A percentile compares a stretch with the other conserved stretches of the same genome.
These are phyloP conservation scores for Brassica carinata DNA, from an alignment of 345 rosid species.

Conservation along the genomic window DNA sequence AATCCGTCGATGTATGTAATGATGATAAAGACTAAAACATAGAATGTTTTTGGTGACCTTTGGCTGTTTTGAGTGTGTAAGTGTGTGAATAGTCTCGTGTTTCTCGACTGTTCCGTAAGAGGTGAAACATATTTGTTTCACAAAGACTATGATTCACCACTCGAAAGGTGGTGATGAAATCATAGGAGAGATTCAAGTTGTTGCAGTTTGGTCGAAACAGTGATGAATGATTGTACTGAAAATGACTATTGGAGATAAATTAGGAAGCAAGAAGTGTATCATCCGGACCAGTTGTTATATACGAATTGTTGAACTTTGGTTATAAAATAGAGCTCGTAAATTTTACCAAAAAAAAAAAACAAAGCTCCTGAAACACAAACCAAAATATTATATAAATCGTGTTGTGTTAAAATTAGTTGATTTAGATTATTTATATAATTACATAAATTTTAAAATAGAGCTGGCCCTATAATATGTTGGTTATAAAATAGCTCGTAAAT, in stretches of 20 bases:
- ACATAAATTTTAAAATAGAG: no score
- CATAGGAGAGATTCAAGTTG: not conserved
- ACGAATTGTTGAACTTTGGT: no score
- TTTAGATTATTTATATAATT: no score
- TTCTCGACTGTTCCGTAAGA: conserved; percentile 4
- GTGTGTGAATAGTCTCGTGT: not conserved
- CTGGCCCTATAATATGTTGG: no score
- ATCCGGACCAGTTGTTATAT: not conserved
- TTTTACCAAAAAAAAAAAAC: no score
- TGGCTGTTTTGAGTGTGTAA: not conserved
- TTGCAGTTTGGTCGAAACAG: not conserved
- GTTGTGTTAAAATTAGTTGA: no score
- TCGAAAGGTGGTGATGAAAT: not conserved
- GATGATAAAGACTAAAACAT: conserved; percentile 24
- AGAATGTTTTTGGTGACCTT: conserved; percentile 12
- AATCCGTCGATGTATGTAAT: conserved; percentile 19
- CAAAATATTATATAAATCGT: no score
- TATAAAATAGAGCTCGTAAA: no score
- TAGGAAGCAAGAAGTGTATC: not conserved
- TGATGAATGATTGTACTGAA: not conserved
- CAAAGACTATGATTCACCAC: conserved; percentile 11
- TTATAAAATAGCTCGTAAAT: no score
- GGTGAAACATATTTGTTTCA: conserved; percentile 9
- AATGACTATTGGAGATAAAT: not conserved
- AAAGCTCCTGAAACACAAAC: no score